Evolutionary conservation across 179 eudicot genomes (phyloP).

Genomic region (Spergularia azorica): DNA sequence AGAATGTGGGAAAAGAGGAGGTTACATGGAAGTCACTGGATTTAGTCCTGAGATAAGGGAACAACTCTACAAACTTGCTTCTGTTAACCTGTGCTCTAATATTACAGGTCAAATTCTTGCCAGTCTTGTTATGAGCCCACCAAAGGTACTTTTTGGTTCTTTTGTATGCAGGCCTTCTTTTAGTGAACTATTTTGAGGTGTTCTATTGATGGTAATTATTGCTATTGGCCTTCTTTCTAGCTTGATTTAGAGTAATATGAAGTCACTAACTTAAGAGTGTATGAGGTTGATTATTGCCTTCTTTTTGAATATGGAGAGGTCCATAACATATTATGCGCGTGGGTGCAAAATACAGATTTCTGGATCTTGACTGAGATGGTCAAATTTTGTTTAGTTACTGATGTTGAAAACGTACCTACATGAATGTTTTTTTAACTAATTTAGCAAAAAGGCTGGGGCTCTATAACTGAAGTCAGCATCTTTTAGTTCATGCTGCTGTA

Average conservation of each 20-base stretch:
- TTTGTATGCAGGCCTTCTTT: conserved; percentile 13
- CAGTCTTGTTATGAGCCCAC: conserved; percentile 93
- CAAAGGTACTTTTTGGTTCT: conserved; percentile 69
- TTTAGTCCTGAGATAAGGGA: conserved; percentile 80
- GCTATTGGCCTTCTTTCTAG: not conserved
- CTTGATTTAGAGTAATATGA: too few species aligned
- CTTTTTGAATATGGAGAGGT: not conserved
- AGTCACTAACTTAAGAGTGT: not conserved
- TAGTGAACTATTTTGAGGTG: too few species aligned
- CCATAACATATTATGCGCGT: too few species aligned
- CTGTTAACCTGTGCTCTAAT: conserved; percentile 90
- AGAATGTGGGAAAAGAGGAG: conserved; percentile 98
- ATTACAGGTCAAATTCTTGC: conserved; percentile 94
- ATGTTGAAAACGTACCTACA: not conserved
- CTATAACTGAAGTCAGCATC: not conserved
- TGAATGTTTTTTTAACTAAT: not conserved
- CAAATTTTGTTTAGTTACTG: too few species aligned
- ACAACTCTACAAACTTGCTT: conserved; percentile 93
- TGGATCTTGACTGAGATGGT: too few species aligned
- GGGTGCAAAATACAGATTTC: too few species aligned
- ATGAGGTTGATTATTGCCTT: not conserved
- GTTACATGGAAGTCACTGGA: conserved; percentile 97
- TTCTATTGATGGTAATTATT: not conserved
- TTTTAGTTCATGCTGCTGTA: not conserved
- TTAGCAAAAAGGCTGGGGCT: not conserved